Evolutionary conservation across 345 rosid species (phyloP).

Genomic region (Lagerstroemia speciosa): DNA sequence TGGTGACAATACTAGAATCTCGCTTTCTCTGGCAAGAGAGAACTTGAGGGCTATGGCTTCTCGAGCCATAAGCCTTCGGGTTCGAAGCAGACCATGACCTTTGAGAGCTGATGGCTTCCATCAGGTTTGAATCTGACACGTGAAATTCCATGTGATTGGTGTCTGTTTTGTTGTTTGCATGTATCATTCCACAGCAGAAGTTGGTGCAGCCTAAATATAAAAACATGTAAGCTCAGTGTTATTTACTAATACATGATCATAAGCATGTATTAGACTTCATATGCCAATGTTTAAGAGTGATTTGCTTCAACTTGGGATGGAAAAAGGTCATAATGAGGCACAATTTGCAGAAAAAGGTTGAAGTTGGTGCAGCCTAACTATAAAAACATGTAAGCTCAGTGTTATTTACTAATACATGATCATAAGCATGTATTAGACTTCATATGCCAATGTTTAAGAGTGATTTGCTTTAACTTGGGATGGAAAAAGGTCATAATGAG

Average conservation of each 20-base stretch:
- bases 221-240: neutral
- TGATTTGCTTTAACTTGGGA: too few species aligned
- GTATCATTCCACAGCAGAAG: neutral
- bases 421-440: too few species aligned
- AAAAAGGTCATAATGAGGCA: too few species aligned
- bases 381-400: neutral
- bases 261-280: too few species aligned
- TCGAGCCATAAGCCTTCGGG: conserved; percentile 47
- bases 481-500: too few species aligned
- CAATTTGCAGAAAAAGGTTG: too few species aligned
- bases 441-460: too few species aligned
- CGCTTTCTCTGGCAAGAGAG: conserved; percentile 56
- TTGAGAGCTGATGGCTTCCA: too few species aligned
- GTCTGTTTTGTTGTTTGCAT: neutral
- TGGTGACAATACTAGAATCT: conserved; percentile 17
- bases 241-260: too few species aligned
- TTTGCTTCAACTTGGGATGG: too few species aligned
- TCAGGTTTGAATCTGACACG: neutral
- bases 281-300: too few species aligned
- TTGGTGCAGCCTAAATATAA: neutral
- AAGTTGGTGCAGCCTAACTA: neutral
- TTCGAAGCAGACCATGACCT: conserved; percentile 16
- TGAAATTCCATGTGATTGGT: neutral
- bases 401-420: too few species aligned
- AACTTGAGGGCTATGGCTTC: conserved; percentile 91